phyloP scores from a whole-genome alignment of 176 grass and related monocot genomes.

The Cenchrus purpureus region DNA sequence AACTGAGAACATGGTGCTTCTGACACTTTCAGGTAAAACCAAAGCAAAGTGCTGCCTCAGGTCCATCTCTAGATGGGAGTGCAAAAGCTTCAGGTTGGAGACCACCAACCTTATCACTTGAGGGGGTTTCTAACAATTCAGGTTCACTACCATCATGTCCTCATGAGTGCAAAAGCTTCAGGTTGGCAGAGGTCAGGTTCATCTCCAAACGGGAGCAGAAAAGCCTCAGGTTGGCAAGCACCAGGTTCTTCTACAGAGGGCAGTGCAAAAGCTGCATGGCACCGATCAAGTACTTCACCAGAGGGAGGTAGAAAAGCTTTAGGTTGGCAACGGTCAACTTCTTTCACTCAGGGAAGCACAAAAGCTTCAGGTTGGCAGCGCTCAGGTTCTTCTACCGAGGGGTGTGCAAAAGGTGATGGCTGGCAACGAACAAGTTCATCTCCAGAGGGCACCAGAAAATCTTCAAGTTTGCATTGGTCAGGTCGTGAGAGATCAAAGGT shows the following conservation, averaged over 20 bases:
- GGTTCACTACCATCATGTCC: background rate
- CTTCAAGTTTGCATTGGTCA: slow-evolving; percentile 41
- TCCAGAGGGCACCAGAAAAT: slow-evolving; percentile 14
- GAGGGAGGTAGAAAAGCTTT: slow-evolving; percentile 17
- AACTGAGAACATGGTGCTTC: slow-evolving; percentile 23
- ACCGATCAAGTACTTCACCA: slow-evolving; percentile 34
- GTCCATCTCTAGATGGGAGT: slow-evolving; percentile 12
- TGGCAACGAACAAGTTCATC: slow-evolving; percentile 34
- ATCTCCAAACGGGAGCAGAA: slow-evolving; percentile 14
- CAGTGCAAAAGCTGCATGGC: slow-evolving; percentile 22
- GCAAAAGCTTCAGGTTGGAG: slow-evolving; percentile 28
- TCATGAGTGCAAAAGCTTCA: slow-evolving; percentile 29
- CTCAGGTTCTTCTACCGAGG: slow-evolving; percentile 15
- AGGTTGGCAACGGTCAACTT: slow-evolving; percentile 23
- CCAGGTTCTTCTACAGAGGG: background rate
- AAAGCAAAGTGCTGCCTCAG: slow-evolving; percentile 33
- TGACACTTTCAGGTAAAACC: slow-evolving; percentile 44
- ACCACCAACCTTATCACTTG: slow-evolving; percentile 22
- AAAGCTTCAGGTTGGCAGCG: slow-evolving; percentile 34
- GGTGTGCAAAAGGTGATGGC: slow-evolving; percentile 25
- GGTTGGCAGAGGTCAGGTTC: background rate
- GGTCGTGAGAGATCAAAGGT: slow-evolving; percentile 44
- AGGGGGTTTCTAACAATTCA: slow-evolving; percentile 1
- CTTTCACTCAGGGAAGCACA: background rate
- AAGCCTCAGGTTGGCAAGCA: slow-evolving; percentile 28